These are phyloP conservation scores for Circinella minor DNA, from an alignment of 371 early-diverging fungal species.

Conservation along the genomic window DNA sequence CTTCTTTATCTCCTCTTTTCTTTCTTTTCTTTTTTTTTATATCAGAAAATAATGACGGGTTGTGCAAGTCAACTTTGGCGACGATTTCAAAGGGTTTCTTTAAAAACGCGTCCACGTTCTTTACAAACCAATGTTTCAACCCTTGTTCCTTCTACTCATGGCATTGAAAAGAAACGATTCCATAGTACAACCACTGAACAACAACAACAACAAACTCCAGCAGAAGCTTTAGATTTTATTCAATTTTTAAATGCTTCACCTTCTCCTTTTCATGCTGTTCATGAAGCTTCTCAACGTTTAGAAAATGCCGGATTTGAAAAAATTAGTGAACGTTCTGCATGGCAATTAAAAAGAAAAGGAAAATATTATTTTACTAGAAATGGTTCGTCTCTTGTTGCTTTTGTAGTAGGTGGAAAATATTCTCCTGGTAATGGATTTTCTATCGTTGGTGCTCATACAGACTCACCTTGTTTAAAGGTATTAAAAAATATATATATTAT, in stretches of 20 bases:
- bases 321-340: constrained; percentile 86
- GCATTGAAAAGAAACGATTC: not conserved
- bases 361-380: constrained; percentile 97
- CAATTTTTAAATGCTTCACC: constrained; percentile 91
- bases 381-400: constrained; percentile 88
- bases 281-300: constrained; percentile 70
- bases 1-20: not conserved
- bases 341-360: constrained; percentile 76
- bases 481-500: no score
- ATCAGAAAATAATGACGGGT: not conserved
- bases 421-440: constrained; percentile 84
- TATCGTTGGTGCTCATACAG: constrained; percentile 95
- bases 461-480: constrained; percentile 96
- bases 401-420: constrained; percentile 90
- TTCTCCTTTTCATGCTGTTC: constrained; percentile 95
- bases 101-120: not conserved
- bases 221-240: constrained; percentile 64
- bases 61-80: not conserved
- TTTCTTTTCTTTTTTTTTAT: not conserved
- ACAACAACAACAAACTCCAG: not conserved
- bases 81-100: not conserved
- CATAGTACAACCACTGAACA: not conserved
- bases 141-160: not conserved
- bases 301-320: constrained; percentile 77
- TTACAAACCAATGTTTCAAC: not conserved